Percentiles rank a stretch among this genome's conserved stretches.
Conservation (phyloP, 192 early-diverging fungal genomes). For the Chytriomyces sp. region DNA sequence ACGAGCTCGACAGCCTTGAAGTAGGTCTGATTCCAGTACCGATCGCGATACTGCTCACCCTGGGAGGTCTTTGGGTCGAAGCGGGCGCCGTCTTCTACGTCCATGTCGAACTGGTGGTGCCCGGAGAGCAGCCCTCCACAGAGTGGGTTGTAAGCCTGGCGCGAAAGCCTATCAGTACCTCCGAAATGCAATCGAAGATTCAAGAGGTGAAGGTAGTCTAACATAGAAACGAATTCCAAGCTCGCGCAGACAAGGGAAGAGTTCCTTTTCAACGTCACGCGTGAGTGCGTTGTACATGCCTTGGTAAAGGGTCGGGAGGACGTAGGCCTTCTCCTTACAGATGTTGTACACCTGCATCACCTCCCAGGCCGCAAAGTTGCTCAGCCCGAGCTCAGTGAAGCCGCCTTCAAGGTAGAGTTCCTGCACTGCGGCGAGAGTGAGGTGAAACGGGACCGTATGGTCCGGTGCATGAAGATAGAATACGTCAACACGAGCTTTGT, state of each 20-base stretch:
- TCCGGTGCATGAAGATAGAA: conserved; percentile 68
- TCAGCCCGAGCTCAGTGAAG: conserved; percentile 43
- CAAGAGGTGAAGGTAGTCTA: neutral
- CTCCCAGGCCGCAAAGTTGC: conserved; percentile 46
- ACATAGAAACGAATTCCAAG: conserved; percentile 64
- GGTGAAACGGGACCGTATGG: conserved; percentile 51
- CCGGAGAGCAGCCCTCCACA: conserved; percentile 8
- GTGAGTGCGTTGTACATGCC: conserved; percentile 41
- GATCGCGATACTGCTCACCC: conserved; percentile 9
- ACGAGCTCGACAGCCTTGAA: conserved; percentile 45
- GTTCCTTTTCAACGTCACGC: conserved; percentile 44
- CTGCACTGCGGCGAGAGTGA: conserved; percentile 55
- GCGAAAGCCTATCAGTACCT: too few relatives aligned
- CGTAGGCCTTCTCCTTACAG: conserved; percentile 41
- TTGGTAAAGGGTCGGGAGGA: conserved; percentile 52
- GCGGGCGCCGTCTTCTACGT: conserved; percentile 5
- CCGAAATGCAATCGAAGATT: too few relatives aligned
- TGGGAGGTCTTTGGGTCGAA: conserved; percentile 27
- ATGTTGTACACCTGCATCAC: conserved; percentile 39
- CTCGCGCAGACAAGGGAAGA: conserved; percentile 62
- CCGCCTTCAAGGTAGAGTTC: conserved; percentile 53
- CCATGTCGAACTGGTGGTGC: conserved; percentile 1
- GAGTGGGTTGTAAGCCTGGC: conserved; percentile 28
- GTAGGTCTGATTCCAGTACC: conserved; percentile 13
- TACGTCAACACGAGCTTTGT: conserved; percentile 51